Conservation (phyloP, 441 rosid species). For the Corymbia citriodora region DNA sequence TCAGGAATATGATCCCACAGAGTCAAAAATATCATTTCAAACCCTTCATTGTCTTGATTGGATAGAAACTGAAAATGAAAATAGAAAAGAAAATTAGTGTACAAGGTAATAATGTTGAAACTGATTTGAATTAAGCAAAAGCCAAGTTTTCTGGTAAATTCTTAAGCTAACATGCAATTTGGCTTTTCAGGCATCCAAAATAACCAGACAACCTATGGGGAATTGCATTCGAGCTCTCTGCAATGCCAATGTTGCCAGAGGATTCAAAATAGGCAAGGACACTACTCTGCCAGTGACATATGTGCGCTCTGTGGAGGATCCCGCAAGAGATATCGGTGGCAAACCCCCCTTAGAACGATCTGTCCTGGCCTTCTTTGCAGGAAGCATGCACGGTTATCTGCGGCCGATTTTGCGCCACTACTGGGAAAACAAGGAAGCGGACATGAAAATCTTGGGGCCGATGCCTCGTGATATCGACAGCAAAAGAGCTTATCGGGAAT, state of each 20-base stretch:
- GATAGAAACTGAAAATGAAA: background rate
- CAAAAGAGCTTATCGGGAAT: conserved; percentile 54
- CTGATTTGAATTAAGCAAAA: background rate
- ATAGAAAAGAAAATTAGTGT: background rate
- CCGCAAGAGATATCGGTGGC: conserved; percentile 62
- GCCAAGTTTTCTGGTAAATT: background rate
- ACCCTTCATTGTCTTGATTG: background rate
- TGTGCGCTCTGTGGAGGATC: conserved; percentile 52
- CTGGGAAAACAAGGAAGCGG: conserved; percentile 74
- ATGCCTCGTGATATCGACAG: conserved; percentile 59
- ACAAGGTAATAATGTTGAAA: background rate
- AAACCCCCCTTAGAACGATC: conserved; percentile 51
- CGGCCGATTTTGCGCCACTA: conserved; percentile 47
- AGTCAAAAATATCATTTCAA: background rate
- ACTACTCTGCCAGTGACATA: conserved; percentile 71
- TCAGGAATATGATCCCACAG: background rate
- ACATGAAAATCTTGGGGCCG: conserved; percentile 81
- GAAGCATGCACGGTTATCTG: conserved; percentile 83
- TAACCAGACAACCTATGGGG: conserved; percentile 48
- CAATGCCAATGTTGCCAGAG: conserved; percentile 71
- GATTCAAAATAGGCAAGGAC: conserved; percentile 69
- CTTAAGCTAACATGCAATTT: conserved; percentile 14
- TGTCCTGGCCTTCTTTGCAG: conserved; percentile 84
- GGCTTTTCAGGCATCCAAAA: conserved; percentile 49
- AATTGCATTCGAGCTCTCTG: conserved; percentile 69